Base-by-base conservation (phyloP, 768 basidiomycete genomes). In the Leucosporidium scottii region DNA sequence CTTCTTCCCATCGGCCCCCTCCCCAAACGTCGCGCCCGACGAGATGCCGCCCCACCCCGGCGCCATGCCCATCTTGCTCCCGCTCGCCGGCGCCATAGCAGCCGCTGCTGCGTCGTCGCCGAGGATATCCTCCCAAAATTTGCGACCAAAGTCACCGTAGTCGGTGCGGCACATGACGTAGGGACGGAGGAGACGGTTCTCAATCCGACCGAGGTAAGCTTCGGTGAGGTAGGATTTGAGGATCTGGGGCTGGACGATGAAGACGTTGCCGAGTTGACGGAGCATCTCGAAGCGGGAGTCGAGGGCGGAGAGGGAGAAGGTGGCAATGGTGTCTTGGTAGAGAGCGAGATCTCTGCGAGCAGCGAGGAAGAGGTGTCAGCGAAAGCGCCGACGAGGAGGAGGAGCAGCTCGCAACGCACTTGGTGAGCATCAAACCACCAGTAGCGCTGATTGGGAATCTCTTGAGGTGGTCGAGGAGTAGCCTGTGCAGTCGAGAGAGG, bases 281-380 rank as follows among this genome's bases (percentile, higher is more conserved):
- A 98, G 87, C 81, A 98, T 97, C 77, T 98, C 96, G 80, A 94
- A 99, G 28, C 94, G 91, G 77, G 98, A 93, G 71, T 87, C 85
- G 12, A 99, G 82, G 10, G 89, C 83, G 17, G 90, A 85, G 53
- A 96, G 86, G 36, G 83, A 82, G 80, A 94, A 97, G n/a, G 84
- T 85, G 69, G 83, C 81, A 72, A 96, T 85, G 2, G 85, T 84
- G 74, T 98, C 96, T 81, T 98, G 96, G 75, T 99, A 99, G 27
- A 89, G 86, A 72, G 93, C 96, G 73, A 99, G 85, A 76, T 99
- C 96, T 80, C 93, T 97, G 76, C 51, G 60, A 57, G n/a, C n/a
- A 21, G 39, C 39, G 39, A 30, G 28, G 5, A 53, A 71, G 28
- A 28, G 27, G 30, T 47, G 63, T 48, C 31, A 30, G 28, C 18